Evolutionary conservation across 2,329 filamentous ascomycete genomes (phyloP).

Genomic region (Colletotrichum liriopes): DNA sequence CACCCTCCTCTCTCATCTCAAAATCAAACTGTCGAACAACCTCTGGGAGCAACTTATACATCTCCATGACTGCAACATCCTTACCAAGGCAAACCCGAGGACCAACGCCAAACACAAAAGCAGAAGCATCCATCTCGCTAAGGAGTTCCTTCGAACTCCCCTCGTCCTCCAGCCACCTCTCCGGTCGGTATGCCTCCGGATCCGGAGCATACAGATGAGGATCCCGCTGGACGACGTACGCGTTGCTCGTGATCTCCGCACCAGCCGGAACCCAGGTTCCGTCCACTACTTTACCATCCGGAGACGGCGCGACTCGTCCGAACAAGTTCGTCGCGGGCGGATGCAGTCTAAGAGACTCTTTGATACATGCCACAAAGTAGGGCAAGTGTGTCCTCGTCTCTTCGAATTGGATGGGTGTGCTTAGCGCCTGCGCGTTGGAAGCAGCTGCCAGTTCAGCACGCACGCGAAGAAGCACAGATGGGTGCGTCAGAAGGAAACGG

Average conservation of each 20-base stretch:
- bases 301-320: constrained; percentile 3
- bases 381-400: constrained; percentile 26
- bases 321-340: constrained; percentile 30
- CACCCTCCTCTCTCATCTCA: constrained; percentile 3
- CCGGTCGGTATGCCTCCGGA: constrained; percentile 55
- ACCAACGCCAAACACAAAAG: constrained; percentile 23
- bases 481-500: constrained; percentile 22
- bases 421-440: neutral
- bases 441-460: constrained; percentile 11
- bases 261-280: constrained; percentile 27
- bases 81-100: constrained; percentile 23
- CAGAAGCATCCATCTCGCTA: constrained; percentile 18
- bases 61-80: constrained; percentile 24
- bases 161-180: constrained; percentile 57
- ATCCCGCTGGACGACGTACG: constrained; percentile 55
- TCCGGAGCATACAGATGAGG: constrained; percentile 52
- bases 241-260: constrained; percentile 45
- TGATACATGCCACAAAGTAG: constrained; percentile 31
- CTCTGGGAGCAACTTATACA: constrained; percentile 28
- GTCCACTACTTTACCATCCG: constrained; percentile 21
- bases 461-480: neutral
- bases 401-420: constrained; percentile 18
- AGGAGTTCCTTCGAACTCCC: constrained; percentile 14
- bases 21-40: constrained; percentile 29
- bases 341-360: constrained; percentile 25